Base-by-base conservation (phyloP, 495 filamentous ascomycete genomes). In the Trichoderma asperelloides region DNA sequence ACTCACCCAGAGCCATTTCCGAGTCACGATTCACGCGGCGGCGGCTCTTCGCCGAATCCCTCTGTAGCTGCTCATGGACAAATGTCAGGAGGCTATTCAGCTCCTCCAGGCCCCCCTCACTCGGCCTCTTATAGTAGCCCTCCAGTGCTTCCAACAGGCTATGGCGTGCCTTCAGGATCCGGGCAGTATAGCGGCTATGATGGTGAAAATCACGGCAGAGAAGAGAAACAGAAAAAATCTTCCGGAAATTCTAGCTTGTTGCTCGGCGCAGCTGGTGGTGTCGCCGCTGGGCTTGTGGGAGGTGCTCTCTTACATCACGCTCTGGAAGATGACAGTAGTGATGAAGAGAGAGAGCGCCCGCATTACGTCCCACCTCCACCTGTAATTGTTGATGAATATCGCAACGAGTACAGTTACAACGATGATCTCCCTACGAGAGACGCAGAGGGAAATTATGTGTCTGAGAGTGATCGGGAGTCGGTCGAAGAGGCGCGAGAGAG, bases 281-380 rank as follows among this genome's bases (percentile, higher is more conserved):
- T 86, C 55, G 87, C 84, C 0, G 77, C 83, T 6, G 87, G 86
- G 65, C 80, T 79, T 51, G 73, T 83, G 62, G 86, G 79, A 21
- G 86, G 86, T 27, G 87, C 84, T 2, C 68, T 87, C 21, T 69
- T 88, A 47, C 82, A 78, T 23, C 78, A 87, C 69, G 84, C 83
- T 28, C 70, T 84, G 16, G 72, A 60, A 30, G 55, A 60, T 16
- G 55, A 75, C 33, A 75, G 73, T 66, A 73, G 71, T 2, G 74
- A 74, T 67, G 70, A 74, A 28, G 69, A 74, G 9, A 37, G 64
- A 51, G 64, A 45, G 63, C 27, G 11, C 2, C 8, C 55, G 9
- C 25, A 15, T 28, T 16, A 25, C 23, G 16, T 41, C 23, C 57
- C 57, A 23, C 57, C 63, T 16, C 37, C 23, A 16, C 30, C 33